Conservation (phyloP, 208 protist genomes). For the Lotmaria passim region DNA sequence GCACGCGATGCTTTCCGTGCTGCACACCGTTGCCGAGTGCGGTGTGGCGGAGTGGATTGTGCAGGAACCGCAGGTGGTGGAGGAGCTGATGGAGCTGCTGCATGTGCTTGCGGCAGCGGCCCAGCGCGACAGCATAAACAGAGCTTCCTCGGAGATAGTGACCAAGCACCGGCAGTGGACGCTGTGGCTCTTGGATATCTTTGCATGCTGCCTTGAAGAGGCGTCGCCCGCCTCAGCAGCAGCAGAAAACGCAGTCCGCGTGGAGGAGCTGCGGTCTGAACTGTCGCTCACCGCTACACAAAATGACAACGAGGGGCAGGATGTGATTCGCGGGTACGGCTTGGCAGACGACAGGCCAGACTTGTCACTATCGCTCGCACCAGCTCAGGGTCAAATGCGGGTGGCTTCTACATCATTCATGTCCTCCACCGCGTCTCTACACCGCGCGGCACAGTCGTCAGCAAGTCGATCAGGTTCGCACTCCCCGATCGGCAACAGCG, state of each 20-base stretch:
- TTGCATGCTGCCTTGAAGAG: slow-evolving; percentile 27
- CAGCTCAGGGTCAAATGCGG: not conserved
- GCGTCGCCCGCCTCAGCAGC: not conserved
- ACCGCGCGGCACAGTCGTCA: not conserved
- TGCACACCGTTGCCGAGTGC: slow-evolving; percentile 30
- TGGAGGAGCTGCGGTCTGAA: not conserved
- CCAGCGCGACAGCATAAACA: not conserved
- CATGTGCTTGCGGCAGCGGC: slow-evolving; percentile 35
- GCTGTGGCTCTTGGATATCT: slow-evolving; percentile 12
- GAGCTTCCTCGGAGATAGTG: not conserved
- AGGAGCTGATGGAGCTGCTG: slow-evolving; percentile 50
- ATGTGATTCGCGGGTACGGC: slow-evolving; percentile 28
- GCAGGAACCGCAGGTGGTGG: slow-evolving; percentile 41
- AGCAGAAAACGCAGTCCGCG: not conserved
- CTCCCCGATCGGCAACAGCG: not conserved
- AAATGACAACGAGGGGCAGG: not conserved
- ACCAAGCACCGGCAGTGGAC: slow-evolving; percentile 10
- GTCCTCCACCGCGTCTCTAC: slow-evolving; percentile 14
- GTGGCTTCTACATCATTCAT: not conserved
- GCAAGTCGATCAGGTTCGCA: not conserved
- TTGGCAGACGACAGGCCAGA: slow-evolving; percentile 16
- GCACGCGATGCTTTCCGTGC: slow-evolving; percentile 10
- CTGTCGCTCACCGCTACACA: no score
- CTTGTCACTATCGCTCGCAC: no score
- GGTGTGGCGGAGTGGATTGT: slow-evolving; percentile 43